Base-by-base conservation (phyloP, 495 filamentous ascomycete species). In the Podospora fimiseda region DNA sequence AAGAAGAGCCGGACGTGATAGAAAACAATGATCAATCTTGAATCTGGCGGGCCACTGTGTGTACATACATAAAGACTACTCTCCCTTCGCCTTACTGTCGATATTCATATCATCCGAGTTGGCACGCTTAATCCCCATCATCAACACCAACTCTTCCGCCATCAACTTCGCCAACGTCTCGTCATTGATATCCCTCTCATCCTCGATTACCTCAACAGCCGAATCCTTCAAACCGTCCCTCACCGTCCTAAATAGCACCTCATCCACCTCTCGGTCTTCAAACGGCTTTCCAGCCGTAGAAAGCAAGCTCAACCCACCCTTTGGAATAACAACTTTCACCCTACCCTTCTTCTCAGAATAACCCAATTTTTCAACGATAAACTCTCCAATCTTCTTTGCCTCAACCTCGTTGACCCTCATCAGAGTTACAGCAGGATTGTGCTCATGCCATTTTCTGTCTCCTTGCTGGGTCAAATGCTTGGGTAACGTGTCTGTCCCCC, bases 371-470 rank as follows among this genome's bases (percentile, higher is more conserved):
- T 64, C 57, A 3, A 71, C 74, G 27, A 87, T 77, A 40, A 76
- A 74, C 38, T 52, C 58, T 9, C 75, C 84, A 24, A 88, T 69
- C 16, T 70, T 43, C 9, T 44, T 52, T 52, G 73, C 78, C 61
- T 89, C 85, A 20, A 79, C 69, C 18, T 45, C 50, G 2, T 69
- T 77, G 4, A 82, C 82, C 43, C 85, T 55, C 73, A 87, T 76
- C 7, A 89, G 56, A 2, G 85, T 87, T 16, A 88, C 81, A 0
- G 70, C 74, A 1, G 80, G 70, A 60, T 87, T 87, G 60, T 89
- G 85, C 62, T 77, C 79, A 54, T 77, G 75, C 9, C 86, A 61
- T n/a, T 66, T 66, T 39, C 83, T 65, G 4, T 53, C 57, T 7
- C 52, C 52, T n/a, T n/a, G n/a, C n/a, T n/a, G n/a, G 27, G 27